Conservation (phyloP, 2,329 filamentous ascomycete species). For the Tolypocladium endophyticum region DNA sequence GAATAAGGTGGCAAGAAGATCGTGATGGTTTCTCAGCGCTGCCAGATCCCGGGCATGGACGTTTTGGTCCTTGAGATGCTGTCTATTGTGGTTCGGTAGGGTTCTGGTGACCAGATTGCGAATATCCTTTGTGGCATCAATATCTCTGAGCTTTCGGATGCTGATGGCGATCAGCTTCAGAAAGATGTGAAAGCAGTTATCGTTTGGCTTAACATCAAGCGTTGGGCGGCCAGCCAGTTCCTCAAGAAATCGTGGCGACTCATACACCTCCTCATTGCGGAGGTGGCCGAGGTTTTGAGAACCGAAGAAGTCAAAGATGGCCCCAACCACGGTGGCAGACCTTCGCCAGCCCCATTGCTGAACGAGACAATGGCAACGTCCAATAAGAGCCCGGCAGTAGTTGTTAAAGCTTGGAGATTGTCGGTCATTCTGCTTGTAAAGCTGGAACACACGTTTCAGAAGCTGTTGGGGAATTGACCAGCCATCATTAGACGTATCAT, state of each 20-base stretch:
- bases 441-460: slow-evolving; percentile 43
- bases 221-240: slow-evolving; percentile 35
- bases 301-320: slow-evolving; percentile 59
- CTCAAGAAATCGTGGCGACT: slow-evolving; percentile 51
- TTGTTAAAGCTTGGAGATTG: slow-evolving; percentile 55
- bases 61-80: slow-evolving; percentile 51
- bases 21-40: slow-evolving; percentile 57
- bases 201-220: slow-evolving; percentile 40
- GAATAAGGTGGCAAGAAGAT: slow-evolving; percentile 55
- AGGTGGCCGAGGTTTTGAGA: slow-evolving; percentile 50
- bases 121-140: slow-evolving; percentile 44
- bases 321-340: slow-evolving; percentile 45
- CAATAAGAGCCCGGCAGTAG: slow-evolving; percentile 49
- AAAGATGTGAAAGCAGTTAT: slow-evolving; percentile 58
- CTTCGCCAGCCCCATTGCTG: slow-evolving; percentile 56
- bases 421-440: slow-evolving; percentile 44
- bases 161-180: slow-evolving; percentile 52
- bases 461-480: slow-evolving; percentile 50
- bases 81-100: slow-evolving; percentile 55
- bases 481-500: slow-evolving; percentile 33
- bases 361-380: slow-evolving; percentile 52
- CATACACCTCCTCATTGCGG: slow-evolving; percentile 52
- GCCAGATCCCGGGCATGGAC: slow-evolving; percentile 51
- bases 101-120: slow-evolving; percentile 50
- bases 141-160: slow-evolving; percentile 38